Evolutionary conservation across 176 grass and related monocot genomes (phyloP), one percentile per base, ranked within the genome.

Genomic region (Oryza coarctata): DNA sequence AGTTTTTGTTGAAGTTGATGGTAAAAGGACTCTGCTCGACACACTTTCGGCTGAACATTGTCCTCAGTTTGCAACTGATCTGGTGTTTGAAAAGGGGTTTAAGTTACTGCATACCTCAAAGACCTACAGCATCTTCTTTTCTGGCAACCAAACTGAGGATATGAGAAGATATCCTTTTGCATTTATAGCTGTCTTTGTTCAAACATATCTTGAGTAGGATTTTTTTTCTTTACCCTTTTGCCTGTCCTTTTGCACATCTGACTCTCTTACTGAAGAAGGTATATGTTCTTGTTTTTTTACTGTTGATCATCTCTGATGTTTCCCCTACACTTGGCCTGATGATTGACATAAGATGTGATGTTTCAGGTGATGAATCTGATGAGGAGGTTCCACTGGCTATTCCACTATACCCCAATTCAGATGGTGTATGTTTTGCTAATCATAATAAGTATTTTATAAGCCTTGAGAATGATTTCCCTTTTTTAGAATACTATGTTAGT

Each of bases 1-100:
- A n/a, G 44, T 97, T 68, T 90, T 87, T 71, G 89, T 89, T 12
- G 90, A 94, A 36, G 50, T 81, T 70, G 78, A 87, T 74, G 69
- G 86, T 44, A 38, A 87, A 77, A 87, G 83, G 67, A 31, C 87
- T 77, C 50, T 74, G 22, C 45, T 97, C 34, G 92, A 80, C 78
- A 90, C 89, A 39, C 85, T 94, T 6, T 85, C 85, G 63, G 68
- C 71, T 38, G 90, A 88, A 26, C 92, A 74, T 52, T 57, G 33
- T 47, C 63, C 87, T 71, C 94, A 94, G 49, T 80, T 80, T 76
- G 18, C 12, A 65, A 87, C 78, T 80, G 77, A 70, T 83, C 81
- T 97, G 84, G 92, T 97, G 18, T 89, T 92, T 29, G 86, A 94
- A 29, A 89, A 92, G 83, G 92, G 92, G 20, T 97, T 97, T 89